A percentile compares a stretch with the other conserved stretches of the same genome.
Conservation (phyloP, 371 early-diverging fungal species). For the Haplosporangium sp. region DNA sequence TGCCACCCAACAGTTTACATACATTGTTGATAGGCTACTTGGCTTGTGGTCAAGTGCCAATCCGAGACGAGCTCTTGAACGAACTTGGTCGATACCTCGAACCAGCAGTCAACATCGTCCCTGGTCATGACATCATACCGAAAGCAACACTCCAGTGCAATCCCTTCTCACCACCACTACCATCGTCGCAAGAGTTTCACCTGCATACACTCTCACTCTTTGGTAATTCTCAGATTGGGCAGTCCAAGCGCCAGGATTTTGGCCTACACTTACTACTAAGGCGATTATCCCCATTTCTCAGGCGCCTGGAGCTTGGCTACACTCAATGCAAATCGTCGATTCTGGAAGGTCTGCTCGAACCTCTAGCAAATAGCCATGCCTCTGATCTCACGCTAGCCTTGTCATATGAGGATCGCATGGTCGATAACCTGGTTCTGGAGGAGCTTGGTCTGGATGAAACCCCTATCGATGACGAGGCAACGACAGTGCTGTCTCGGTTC, state of each 20-base stretch:
- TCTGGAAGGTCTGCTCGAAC: constrained; percentile 17
- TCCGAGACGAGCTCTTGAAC: constrained; percentile 20
- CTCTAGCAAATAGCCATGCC: neutral
- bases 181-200: neutral
- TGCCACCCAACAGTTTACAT: constrained; percentile 32
- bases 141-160: neutral
- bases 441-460: constrained; percentile 45
- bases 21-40: constrained; percentile 33
- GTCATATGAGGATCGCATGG: neutral
- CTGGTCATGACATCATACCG: neutral
- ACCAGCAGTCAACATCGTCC: neutral
- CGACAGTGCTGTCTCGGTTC: constrained; percentile 14
- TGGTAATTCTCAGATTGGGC: constrained; percentile 29
- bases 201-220: constrained; percentile 41
- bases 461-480: constrained; percentile 17
- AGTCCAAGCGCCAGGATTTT: constrained; percentile 3
- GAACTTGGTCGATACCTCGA: constrained; percentile 10
- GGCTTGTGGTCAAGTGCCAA: constrained; percentile 18
- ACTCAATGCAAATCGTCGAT: constrained; percentile 14
- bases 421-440: constrained; percentile 21
- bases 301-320: constrained; percentile 43
- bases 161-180: neutral
- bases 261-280: constrained; percentile 12
- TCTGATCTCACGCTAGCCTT: neutral
- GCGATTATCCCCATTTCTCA: constrained; percentile 19